Conservation (phyloP, 192 early-diverging fungal species). For the Umbelopsis sp. region DNA sequence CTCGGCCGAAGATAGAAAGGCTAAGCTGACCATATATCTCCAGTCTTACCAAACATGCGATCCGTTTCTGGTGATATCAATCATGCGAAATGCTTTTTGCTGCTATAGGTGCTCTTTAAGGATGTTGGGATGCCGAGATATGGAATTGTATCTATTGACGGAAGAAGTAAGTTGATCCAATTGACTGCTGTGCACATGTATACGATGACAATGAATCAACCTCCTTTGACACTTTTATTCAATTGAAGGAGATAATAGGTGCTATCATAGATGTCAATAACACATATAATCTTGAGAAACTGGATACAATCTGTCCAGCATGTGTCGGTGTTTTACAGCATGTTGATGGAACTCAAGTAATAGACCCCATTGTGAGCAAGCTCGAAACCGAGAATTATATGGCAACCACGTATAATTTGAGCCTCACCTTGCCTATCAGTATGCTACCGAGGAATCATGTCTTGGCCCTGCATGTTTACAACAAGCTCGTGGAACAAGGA, state of each 20-base stretch:
- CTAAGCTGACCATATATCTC: neutral
- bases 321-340: slow-evolving; percentile 21
- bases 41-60: neutral
- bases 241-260: neutral
- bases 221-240: neutral
- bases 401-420: slow-evolving; percentile 41
- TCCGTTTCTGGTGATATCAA: slow-evolving; percentile 10
- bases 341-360: neutral
- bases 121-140: slow-evolving; percentile 21
- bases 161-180: slow-evolving; percentile 22
- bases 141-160: slow-evolving; percentile 3
- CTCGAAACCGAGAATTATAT: slow-evolving; percentile 40
- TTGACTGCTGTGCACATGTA: neutral
- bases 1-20: neutral
- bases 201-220: neutral
- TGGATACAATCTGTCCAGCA: neutral
- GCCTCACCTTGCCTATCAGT: slow-evolving; percentile 44
- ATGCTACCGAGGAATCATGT: slow-evolving; percentile 46
- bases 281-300: neutral
- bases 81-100: slow-evolving; percentile 25
- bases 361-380: slow-evolving; percentile 10
- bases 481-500: slow-evolving; percentile 21
- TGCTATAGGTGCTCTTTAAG: slow-evolving; percentile 33
- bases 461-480: slow-evolving; percentile 32
- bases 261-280: neutral